phyloP scores from a whole-genome alignment of 306 rosid species.

The Herpetospermum pedunculosum region DNA sequence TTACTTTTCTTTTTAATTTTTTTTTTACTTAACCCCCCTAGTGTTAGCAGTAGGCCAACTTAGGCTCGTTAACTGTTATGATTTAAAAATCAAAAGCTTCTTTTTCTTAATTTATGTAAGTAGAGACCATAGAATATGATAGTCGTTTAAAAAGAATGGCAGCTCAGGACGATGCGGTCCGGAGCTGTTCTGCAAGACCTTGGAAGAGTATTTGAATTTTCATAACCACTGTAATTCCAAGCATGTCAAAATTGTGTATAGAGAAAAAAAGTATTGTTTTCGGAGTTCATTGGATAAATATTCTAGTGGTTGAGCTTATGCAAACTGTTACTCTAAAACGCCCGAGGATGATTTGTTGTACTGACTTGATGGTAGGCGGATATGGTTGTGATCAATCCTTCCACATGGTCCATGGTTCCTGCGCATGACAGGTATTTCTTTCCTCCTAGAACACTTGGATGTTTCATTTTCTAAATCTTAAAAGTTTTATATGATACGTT shows the following conservation, averaged over 20 bases:
- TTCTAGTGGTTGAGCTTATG: background rate
- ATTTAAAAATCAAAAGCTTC: background rate
- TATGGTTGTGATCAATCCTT: constrained; percentile 64
- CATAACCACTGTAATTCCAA: background rate
- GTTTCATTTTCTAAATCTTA: background rate
- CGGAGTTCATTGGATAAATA: background rate
- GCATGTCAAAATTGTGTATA: background rate
- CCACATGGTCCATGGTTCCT: constrained; percentile 68
- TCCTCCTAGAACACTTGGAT: constrained; percentile 2
- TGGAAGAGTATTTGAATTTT: background rate
- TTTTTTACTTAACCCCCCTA: too few species aligned
- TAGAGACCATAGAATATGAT: background rate
- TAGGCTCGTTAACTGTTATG: background rate
- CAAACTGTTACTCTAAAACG: background rate
- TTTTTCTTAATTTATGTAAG: background rate
- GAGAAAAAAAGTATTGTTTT: background rate
- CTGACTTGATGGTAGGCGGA: constrained; percentile 48
- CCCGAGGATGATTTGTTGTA: constrained; percentile 21
- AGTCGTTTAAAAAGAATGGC: background rate
- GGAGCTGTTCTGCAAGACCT: background rate
- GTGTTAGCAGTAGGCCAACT: too few species aligned
- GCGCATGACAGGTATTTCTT: constrained; percentile 58
- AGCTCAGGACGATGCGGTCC: background rate
- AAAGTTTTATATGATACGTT: background rate
- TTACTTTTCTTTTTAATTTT: too few species aligned